Percentiles rank a stretch among this genome's conserved stretches.
These are phyloP conservation scores for Auricularia heimuer DNA, from an alignment of 768 basidiomycete species.

Conservation along the genomic window DNA sequence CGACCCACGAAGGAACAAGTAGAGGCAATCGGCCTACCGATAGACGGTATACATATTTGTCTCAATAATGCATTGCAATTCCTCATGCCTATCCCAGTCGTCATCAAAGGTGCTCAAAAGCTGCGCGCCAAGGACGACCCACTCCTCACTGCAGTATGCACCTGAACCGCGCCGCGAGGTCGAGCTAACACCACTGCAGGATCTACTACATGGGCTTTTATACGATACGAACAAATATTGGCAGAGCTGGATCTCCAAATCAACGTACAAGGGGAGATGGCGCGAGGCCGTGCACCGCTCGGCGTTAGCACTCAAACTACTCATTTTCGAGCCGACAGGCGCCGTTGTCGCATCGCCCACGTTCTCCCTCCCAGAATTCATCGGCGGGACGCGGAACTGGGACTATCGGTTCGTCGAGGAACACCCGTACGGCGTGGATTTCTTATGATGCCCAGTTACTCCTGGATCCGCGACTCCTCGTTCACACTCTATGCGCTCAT, in stretches of 20 bases:
- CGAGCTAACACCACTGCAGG: slow-evolving; percentile 23
- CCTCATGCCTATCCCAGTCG: slow-evolving; percentile 17
- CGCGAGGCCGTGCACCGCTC: slow-evolving; percentile 90
- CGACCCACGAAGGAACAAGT: slow-evolving; percentile 31
- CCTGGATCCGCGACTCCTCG: slow-evolving; percentile 92
- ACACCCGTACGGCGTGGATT: neutral
- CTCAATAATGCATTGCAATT: neutral
- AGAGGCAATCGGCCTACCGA: slow-evolving; percentile 34
- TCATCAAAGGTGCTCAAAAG: slow-evolving; percentile 36
- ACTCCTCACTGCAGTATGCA: slow-evolving; percentile 47
- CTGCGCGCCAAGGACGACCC: slow-evolving; percentile 58
- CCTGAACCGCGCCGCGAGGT: neutral
- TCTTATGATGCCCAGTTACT: slow-evolving; percentile 16
- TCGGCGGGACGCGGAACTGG: slow-evolving; percentile 87
- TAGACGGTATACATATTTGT: slow-evolving; percentile 27
- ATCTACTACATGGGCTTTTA: slow-evolving; percentile 43
- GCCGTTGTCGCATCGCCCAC: slow-evolving; percentile 94
- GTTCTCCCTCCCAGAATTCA: slow-evolving; percentile 86
- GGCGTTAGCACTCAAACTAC: slow-evolving; percentile 85
- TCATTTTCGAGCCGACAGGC: slow-evolving; percentile 90
- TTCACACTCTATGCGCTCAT: slow-evolving; percentile 95
- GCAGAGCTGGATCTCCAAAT: slow-evolving; percentile 81
- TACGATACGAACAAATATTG: slow-evolving; percentile 74
- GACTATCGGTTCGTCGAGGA: slow-evolving; percentile 40
- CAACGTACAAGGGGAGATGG: slow-evolving; percentile 89